These are phyloP conservation scores for Fragaria vesca DNA, from an alignment of 306 rosid genomes.

Conservation along the genomic window DNA sequence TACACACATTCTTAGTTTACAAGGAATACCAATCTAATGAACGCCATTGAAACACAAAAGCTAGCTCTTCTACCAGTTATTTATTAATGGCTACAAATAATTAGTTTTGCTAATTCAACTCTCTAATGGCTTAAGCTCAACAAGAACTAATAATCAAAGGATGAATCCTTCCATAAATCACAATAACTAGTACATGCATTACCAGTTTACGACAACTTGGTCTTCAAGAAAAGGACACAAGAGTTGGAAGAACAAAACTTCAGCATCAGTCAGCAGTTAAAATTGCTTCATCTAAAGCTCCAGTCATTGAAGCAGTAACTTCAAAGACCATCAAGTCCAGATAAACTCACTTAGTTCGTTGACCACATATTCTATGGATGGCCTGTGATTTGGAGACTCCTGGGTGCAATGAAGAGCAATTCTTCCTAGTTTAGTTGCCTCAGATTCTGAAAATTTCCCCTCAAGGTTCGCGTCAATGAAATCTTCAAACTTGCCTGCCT, in stretches of 20 bases:
- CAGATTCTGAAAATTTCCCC: constrained; percentile 58
- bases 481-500: constrained; percentile 39
- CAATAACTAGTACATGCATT: background rate
- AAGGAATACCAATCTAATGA: background rate
- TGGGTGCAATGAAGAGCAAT: constrained; percentile 65
- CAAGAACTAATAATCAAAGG: background rate
- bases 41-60: background rate
- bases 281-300: background rate
- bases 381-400: constrained; percentile 62
- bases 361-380: constrained; percentile 55
- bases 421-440: constrained; percentile 57
- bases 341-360: constrained; percentile 38
- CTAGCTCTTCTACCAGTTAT: background rate
- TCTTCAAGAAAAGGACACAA: constrained; percentile 11
- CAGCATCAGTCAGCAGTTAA: constrained; percentile 21
- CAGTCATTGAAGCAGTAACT: constrained; percentile 13
- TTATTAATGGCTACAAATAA: background rate
- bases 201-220: background rate
- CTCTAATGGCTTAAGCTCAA: constrained; percentile 12
- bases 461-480: constrained; percentile 63
- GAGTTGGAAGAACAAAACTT: constrained; percentile 18
- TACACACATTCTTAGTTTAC: background rate
- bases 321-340: constrained; percentile 20
- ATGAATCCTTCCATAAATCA: background rate
- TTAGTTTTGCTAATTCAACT: background rate